A percentile compares a stretch with the other conserved stretches of the same genome.
These are phyloP conservation scores for Heterobasidion parviporum DNA, from an alignment of 1,284 basidiomycete species.

Conservation along the genomic window DNA sequence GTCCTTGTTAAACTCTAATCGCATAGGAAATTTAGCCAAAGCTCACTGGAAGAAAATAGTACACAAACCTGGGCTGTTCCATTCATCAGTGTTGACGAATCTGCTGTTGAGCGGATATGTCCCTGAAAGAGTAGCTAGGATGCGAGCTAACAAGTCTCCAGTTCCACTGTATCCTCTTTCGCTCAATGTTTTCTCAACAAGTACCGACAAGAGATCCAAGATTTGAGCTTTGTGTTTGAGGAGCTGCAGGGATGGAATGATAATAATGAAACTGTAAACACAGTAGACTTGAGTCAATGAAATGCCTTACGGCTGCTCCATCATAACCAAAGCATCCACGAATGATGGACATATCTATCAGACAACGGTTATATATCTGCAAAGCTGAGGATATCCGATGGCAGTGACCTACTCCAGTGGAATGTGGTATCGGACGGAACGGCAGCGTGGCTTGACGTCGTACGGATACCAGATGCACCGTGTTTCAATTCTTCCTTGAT, in stretches of 20 bases:
- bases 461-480: slow-evolving; percentile 88
- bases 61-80: slow-evolving; percentile 62
- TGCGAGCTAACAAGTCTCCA: slow-evolving; percentile 72
- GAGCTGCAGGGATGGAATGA: slow-evolving; percentile 35
- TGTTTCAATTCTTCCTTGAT: slow-evolving; percentile 84
- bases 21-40: neutral
- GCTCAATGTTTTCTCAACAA: slow-evolving; percentile 77
- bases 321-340: slow-evolving; percentile 74
- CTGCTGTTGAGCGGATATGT: slow-evolving; percentile 80
- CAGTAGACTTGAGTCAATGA: neutral
- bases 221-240: slow-evolving; percentile 66
- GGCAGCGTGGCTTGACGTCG: slow-evolving; percentile 78
- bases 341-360: slow-evolving; percentile 70
- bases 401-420: slow-evolving; percentile 76
- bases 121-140: slow-evolving; percentile 70
- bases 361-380: neutral
- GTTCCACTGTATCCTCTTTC: slow-evolving; percentile 87
- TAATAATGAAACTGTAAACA: neutral
- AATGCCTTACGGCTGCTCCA: slow-evolving; percentile 43
- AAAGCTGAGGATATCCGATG: slow-evolving; percentile 5
- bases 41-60: neutral
- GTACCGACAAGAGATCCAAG: slow-evolving; percentile 58
- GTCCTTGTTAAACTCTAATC: slow-evolving; percentile 59
- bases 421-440: slow-evolving; percentile 86
- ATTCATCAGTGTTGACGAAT: slow-evolving; percentile 81